Percentiles rank a stretch among this genome's conserved stretches.
Evolutionary conservation across 345 rosid genomes (phyloP).

Genomic region (Adansonia digitata): DNA sequence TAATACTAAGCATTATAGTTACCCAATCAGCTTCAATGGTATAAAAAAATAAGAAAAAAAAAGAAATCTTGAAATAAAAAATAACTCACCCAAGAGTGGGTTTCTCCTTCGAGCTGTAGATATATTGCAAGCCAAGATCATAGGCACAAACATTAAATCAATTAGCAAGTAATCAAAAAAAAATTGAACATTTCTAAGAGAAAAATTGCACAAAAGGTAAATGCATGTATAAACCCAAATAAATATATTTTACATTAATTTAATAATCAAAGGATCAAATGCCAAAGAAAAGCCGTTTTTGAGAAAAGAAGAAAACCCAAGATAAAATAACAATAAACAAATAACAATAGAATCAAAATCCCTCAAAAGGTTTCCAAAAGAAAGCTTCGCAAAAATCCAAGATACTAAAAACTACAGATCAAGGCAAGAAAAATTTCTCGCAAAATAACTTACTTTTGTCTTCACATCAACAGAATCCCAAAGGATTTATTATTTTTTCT

Average conservation of each 20-base stretch:
- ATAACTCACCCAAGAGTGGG: constrained; percentile 80
- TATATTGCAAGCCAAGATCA: not conserved
- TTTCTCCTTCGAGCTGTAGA: constrained; percentile 84
- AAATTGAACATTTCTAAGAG: not conserved
- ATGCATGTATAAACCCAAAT: not conserved
- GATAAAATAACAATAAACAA: no score
- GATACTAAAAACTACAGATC: not conserved
- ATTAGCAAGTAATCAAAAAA: constrained; percentile 6
- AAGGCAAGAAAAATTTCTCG: not conserved
- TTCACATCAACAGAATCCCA: no score
- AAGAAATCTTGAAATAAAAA: not conserved
- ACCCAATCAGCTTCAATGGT: not conserved
- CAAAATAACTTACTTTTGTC: no score
- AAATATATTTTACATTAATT: not conserved
- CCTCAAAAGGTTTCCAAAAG: not conserved
- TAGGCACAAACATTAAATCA: not conserved
- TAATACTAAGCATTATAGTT: not conserved
- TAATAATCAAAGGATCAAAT: not conserved
- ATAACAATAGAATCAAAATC: no score
- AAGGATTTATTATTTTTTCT: not conserved
- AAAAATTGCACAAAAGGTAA: not conserved
- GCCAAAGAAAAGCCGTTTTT: not conserved
- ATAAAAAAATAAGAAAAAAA: not conserved
- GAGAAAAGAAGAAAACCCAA: not conserved
- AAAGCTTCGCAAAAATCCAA: not conserved